These are phyloP conservation scores for Anthostomella pinea DNA, from an alignment of 2,329 filamentous ascomycete species.

Conservation along the genomic window DNA sequence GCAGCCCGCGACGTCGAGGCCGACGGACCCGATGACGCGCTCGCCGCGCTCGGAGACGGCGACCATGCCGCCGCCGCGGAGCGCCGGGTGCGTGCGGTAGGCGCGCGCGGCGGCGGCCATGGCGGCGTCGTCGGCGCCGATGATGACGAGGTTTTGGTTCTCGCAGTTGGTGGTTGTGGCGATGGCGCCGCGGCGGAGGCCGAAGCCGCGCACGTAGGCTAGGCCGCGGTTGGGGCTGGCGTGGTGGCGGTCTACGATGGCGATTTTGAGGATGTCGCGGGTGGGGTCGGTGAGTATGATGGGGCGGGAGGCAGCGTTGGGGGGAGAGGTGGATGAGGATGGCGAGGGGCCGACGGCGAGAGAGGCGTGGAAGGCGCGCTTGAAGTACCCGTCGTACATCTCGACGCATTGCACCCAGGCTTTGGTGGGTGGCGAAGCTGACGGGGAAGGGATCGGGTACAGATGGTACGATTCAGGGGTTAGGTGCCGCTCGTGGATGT, in stretches of 20 bases:
- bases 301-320: too few species aligned
- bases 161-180: slow-evolving; percentile 25
- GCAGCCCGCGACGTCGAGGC: slow-evolving; percentile 23
- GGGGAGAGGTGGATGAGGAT: too few species aligned
- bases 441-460: too few species aligned
- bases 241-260: slow-evolving; percentile 22
- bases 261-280: slow-evolving; percentile 27
- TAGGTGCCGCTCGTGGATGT: slow-evolving; percentile 9
- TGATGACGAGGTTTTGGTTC: slow-evolving; percentile 24
- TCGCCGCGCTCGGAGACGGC: slow-evolving; percentile 4
- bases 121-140: slow-evolving; percentile 19
- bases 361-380: slow-evolving; percentile 21
- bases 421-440: slow-evolving; percentile 6
- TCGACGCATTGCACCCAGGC: slow-evolving; percentile 23
- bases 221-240: slow-evolving; percentile 18
- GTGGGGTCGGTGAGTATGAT: slow-evolving; percentile 29
- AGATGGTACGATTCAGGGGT: slow-evolving; percentile 8
- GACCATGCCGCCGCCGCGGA: slow-evolving; percentile 18
- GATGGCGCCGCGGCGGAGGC: slow-evolving; percentile 20
- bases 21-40: slow-evolving; percentile 12
- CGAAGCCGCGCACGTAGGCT: slow-evolving; percentile 19
- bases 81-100: slow-evolving; percentile 2
- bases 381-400: slow-evolving; percentile 28
- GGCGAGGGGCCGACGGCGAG: slow-evolving; percentile 6
- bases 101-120: slow-evolving; percentile 17